A percentile compares a stretch with the other conserved stretches of the same genome.
Conservation (phyloP, 371 early-diverging fungal genomes). For the Actinomortierella ambigua region DNA sequence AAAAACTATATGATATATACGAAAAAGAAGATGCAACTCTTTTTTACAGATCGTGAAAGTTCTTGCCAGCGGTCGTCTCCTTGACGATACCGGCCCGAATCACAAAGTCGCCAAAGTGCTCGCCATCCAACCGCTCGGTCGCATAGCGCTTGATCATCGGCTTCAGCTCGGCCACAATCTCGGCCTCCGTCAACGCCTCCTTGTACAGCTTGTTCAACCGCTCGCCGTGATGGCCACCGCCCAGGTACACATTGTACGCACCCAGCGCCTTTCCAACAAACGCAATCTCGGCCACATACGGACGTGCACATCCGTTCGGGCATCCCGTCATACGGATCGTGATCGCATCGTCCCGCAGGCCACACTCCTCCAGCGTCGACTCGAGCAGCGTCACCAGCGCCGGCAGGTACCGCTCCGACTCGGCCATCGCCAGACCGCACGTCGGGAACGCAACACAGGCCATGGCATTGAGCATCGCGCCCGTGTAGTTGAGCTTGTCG, state of each 20-base stretch:
- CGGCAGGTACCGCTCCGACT: constrained; percentile 94
- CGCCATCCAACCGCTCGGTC: constrained; percentile 69
- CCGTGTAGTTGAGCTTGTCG: constrained; percentile 79
- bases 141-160: constrained; percentile 86
- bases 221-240: constrained; percentile 87
- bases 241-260: constrained; percentile 93
- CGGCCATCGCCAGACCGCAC: constrained; percentile 94
- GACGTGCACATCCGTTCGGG: constrained; percentile 95
- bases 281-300: constrained; percentile 92
- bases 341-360: constrained; percentile 85
- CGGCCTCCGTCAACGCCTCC: constrained; percentile 85
- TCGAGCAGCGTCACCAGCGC: constrained; percentile 80
- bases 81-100: constrained; percentile 88
- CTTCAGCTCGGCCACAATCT: constrained; percentile 76
- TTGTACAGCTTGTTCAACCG: constrained; percentile 89
- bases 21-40: too few relatives aligned
- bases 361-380: constrained; percentile 74
- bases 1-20: too few relatives aligned
- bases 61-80: constrained; percentile 75
- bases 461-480: constrained; percentile 88
- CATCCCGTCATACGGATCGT: constrained; percentile 97
- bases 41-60: constrained; percentile 72
- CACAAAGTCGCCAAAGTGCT: constrained; percentile 93
- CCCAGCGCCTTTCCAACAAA: constrained; percentile 95
- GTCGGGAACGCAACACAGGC: constrained; percentile 95